Evolutionary conservation across 352 stramenopile species (phyloP).

Genomic region (Plasmopara viticola): DNA sequence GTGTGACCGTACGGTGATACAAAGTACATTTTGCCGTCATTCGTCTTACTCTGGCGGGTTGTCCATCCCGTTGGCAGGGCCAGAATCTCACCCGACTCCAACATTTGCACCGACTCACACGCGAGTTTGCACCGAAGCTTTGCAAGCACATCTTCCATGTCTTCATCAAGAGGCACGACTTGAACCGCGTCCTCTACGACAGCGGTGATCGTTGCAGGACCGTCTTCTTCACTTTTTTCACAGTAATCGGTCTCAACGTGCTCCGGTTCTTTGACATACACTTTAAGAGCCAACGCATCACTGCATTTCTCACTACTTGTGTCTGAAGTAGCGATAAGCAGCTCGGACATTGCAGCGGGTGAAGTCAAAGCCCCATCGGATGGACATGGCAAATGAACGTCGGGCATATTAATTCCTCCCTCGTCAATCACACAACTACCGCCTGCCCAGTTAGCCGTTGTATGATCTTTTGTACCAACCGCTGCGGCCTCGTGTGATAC

Average conservation of each 20-base stretch:
- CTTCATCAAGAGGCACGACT: conserved; percentile 40
- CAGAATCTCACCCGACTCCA: conserved; percentile 67
- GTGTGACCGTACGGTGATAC: conserved; percentile 79
- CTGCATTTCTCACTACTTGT: conserved; percentile 1
- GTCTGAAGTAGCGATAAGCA: conserved; percentile 12
- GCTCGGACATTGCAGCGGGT: conserved; percentile 20
- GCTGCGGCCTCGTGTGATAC: conserved; percentile 12
- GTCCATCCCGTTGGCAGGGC: conserved; percentile 76
- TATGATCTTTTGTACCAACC: background rate
- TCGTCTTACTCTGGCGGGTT: conserved; percentile 73
- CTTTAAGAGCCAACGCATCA: conserved; percentile 3
- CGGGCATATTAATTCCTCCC: conserved; percentile 18
- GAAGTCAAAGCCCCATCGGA: conserved; percentile 27
- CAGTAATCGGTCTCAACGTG: conserved; percentile 6
- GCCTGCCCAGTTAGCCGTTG: conserved; percentile 1
- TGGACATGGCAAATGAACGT: conserved; percentile 17
- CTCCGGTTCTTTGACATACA: conserved; percentile 16
- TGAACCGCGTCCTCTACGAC: conserved; percentile 30
- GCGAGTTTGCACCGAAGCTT: conserved; percentile 57
- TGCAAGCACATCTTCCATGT: conserved; percentile 50
- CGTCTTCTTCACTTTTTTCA: conserved; percentile 17
- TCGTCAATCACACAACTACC: conserved; percentile 10
- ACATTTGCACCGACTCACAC: conserved; percentile 53
- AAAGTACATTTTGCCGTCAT: conserved; percentile 81
- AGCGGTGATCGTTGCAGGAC: conserved; percentile 45